Base-by-base conservation (phyloP, 768 basidiomycete genomes). In the Jaapia argillacea region DNA sequence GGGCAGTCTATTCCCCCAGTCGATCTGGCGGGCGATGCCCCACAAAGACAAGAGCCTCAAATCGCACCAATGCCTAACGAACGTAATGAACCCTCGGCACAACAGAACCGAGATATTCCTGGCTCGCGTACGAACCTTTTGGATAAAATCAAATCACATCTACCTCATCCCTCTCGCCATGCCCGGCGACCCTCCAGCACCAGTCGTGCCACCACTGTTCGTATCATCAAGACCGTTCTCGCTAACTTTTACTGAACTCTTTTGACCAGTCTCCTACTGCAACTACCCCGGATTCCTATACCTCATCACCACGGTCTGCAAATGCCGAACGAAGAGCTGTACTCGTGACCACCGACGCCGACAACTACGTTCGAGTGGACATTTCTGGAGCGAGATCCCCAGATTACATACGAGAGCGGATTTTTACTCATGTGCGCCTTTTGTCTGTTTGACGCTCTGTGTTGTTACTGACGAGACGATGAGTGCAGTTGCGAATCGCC, bases 281-380 rank as follows among this genome's bases (percentile, higher is more conserved):
- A 23, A 52, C 68, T 21, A 58, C 58, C 25, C 56, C 62, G 22
- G 69, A 71, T 27, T 54, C 65, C 16, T 52, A 53, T 46, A 40
- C 58, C 18, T 56, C 54, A 21, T 57, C 56, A 36, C 55, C 50
- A 35, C 51, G 54, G 33, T 51, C 60, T 6, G 51, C 61, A 21
- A 40, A 45, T n/a, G 35, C 20, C 5, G 54, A 53, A 25, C 51
- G 41, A 38, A 63, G 69, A 43, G 60, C 72, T 36, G 79, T 85
- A 51, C 74, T 83, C 47, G 86, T 84, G 47, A 88, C 86, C 16
- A 65, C 72, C 23, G 85, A 88, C 58, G 79, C 81, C n/a, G 85
- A 87, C 48, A 74, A 79, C 47, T 81, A 80, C 61, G 74, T 73
- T 39, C 68, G 75, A 20, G 84, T 90, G 33, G 81, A 85, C 43